These are phyloP conservation scores for Pythium brachiatum DNA, from an alignment of 352 stramenopile genomes.

Conservation along the genomic window DNA sequence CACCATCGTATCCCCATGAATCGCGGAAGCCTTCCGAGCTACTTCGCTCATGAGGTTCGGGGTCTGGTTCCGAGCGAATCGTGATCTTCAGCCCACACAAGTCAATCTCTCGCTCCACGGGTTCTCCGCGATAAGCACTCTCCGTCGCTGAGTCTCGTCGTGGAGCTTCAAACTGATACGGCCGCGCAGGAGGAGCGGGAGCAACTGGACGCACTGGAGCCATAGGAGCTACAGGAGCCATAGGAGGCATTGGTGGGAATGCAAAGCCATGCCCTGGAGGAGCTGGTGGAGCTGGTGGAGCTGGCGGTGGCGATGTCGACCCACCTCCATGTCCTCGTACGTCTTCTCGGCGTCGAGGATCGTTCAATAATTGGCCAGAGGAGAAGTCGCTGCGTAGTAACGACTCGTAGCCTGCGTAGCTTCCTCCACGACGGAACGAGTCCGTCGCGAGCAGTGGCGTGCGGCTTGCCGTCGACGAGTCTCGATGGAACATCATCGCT, in stretches of 20 bases:
- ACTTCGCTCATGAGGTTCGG: background rate
- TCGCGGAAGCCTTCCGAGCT: background rate
- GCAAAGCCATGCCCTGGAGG: conserved; percentile 4
- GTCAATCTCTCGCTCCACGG: conserved; percentile 5
- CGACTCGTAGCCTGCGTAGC: conserved; percentile 9
- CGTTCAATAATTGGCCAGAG: background rate
- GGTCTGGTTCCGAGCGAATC: background rate
- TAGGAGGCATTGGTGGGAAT: conserved; percentile 13
- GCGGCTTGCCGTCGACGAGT: conserved; percentile 3
- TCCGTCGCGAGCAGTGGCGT: conserved; percentile 17
- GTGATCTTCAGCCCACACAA: conserved; percentile 22
- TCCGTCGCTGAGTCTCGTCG: background rate
- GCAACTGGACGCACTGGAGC: background rate
- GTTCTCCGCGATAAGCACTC: conserved; percentile 8
- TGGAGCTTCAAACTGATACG: background rate
- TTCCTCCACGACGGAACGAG: conserved; percentile 1
- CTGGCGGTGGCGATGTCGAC: background rate
- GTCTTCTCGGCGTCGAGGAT: background rate
- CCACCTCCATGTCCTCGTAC: background rate
- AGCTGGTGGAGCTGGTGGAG: conserved; percentile 3
- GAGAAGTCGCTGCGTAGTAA: conserved; percentile 3
- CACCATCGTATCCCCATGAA: background rate
- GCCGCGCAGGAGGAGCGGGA: too few relatives aligned
- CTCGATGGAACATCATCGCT: conserved; percentile 40
- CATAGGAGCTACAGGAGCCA: conserved; percentile 9